Conservation (phyloP, 495 filamentous ascomycete genomes). For the Pyronema omphalodes region DNA sequence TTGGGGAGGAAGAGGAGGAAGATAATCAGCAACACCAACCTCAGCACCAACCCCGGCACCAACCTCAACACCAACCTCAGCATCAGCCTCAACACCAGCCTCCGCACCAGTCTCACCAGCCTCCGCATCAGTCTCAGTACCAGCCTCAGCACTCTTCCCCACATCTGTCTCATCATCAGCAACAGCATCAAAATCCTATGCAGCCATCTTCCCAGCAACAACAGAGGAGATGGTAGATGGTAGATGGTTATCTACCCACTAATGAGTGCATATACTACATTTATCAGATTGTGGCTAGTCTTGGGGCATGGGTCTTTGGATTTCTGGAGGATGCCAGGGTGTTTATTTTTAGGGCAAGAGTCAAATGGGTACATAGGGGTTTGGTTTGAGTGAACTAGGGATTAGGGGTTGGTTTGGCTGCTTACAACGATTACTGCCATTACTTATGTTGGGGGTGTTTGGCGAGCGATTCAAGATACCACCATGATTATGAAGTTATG, state of each 20-base stretch:
- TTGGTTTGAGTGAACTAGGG: not conserved
- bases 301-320: not conserved
- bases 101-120: not conserved
- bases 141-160: no score
- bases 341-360: not conserved
- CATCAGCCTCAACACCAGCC: no score
- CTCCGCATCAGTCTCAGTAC: no score
- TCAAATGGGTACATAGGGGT: not conserved
- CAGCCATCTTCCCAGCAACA: not conserved
- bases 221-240: not conserved
- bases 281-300: not conserved
- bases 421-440: not conserved
- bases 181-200: no score
- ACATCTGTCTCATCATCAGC: no score
- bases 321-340: not conserved
- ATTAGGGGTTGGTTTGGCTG: not conserved
- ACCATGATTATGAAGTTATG: not conserved
- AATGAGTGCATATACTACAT: not conserved
- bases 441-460: not conserved
- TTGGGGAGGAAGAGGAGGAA: conserved; percentile 67
- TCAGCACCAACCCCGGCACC: not conserved
- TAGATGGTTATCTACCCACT: not conserved
- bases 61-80: not conserved
- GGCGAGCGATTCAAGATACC: not conserved
- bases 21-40: conserved; percentile 6